phyloP scores from a whole-genome alignment of 352 stramenopile species.

The Phytopythium cucurbitacearum region DNA sequence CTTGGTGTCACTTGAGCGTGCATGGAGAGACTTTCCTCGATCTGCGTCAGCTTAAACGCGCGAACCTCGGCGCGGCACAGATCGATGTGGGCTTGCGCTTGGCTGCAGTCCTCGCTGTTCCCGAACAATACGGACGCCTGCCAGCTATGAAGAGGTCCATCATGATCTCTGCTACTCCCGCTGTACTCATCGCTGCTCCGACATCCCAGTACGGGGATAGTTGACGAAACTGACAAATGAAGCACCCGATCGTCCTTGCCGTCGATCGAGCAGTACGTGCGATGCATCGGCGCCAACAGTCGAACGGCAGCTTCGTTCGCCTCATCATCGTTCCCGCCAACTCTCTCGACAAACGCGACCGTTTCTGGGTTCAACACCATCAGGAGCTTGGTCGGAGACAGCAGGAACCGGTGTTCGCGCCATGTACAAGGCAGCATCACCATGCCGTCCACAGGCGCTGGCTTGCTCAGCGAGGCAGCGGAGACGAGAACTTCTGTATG shows the following conservation, averaged over 20 bases:
- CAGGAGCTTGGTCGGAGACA: slow-evolving; percentile 47
- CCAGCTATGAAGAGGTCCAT: slow-evolving; percentile 39
- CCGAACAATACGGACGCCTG: slow-evolving; percentile 65
- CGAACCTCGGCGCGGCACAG: slow-evolving; percentile 70
- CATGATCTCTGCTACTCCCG: slow-evolving; percentile 18
- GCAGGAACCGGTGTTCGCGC: slow-evolving; percentile 73
- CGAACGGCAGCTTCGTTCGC: slow-evolving; percentile 38
- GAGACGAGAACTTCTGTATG: slow-evolving; percentile 45
- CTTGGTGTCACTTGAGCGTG: slow-evolving; percentile 50
- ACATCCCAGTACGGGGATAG: slow-evolving; percentile 47
- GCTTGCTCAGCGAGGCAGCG: slow-evolving; percentile 17
- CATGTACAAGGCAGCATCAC: slow-evolving; percentile 67
- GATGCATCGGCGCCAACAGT: slow-evolving; percentile 68
- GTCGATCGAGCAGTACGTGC: slow-evolving; percentile 65
- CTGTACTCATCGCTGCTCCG: slow-evolving; percentile 47
- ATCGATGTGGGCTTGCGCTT: slow-evolving; percentile 70
- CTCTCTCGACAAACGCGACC: slow-evolving; percentile 60
- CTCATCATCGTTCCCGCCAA: slow-evolving; percentile 2
- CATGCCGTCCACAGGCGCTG: slow-evolving; percentile 54
- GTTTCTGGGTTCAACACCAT: slow-evolving; percentile 77
- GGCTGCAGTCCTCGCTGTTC: slow-evolving; percentile 49
- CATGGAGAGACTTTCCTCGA: slow-evolving; percentile 60
- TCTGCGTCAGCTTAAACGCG: slow-evolving; percentile 74
- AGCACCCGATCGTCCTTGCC: slow-evolving; percentile 67
- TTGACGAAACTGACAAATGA: slow-evolving; percentile 61